Evolutionary conservation across 2,329 filamentous ascomycete species (phyloP).

Genomic region (Penicillium psychrosexuale): DNA sequence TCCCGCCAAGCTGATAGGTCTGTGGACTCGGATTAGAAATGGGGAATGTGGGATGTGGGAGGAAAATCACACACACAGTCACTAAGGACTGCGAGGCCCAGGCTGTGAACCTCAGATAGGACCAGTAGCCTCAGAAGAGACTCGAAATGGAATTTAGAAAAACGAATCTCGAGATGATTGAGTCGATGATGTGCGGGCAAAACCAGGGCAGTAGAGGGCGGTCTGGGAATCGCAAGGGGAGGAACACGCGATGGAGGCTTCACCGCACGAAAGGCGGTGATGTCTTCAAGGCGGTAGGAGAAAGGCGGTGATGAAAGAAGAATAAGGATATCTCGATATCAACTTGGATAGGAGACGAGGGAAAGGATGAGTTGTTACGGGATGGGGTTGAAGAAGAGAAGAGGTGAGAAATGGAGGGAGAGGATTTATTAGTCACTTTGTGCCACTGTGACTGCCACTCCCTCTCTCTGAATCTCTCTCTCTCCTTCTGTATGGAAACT

Average conservation of each 20-base stretch:
- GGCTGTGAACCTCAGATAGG: not conserved
- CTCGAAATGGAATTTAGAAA: not conserved
- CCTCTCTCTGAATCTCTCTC: not conserved
- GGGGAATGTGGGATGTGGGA: not conserved
- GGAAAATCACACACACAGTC: slow-evolving; percentile 6
- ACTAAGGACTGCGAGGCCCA: slow-evolving; percentile 1
- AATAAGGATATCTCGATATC: not conserved
- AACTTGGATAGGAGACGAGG: slow-evolving; percentile 1
- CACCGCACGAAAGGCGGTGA: slow-evolving; percentile 42
- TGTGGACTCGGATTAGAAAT: not conserved
- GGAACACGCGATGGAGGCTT: slow-evolving; percentile 27
- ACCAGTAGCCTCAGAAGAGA: not conserved
- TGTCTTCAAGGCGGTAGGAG: slow-evolving; percentile 18
- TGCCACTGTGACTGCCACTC: slow-evolving; percentile 10
- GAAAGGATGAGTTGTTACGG: slow-evolving; percentile 12
- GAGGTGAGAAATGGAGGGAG: not conserved
- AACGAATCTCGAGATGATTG: slow-evolving; percentile 6
- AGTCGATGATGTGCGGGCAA: slow-evolving; percentile 32
- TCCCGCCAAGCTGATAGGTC: slow-evolving; percentile 2
- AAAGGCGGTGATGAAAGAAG: slow-evolving; percentile 23
- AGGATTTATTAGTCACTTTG: slow-evolving; percentile 11
- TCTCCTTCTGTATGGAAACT: slow-evolving; percentile 5
- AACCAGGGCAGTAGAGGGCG: slow-evolving; percentile 34
- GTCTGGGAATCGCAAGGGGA: slow-evolving; percentile 29
- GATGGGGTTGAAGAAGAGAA: slow-evolving; percentile 10